Conservation (phyloP, 2,329 filamentous ascomycete species). For the Fusarium sp. region DNA sequence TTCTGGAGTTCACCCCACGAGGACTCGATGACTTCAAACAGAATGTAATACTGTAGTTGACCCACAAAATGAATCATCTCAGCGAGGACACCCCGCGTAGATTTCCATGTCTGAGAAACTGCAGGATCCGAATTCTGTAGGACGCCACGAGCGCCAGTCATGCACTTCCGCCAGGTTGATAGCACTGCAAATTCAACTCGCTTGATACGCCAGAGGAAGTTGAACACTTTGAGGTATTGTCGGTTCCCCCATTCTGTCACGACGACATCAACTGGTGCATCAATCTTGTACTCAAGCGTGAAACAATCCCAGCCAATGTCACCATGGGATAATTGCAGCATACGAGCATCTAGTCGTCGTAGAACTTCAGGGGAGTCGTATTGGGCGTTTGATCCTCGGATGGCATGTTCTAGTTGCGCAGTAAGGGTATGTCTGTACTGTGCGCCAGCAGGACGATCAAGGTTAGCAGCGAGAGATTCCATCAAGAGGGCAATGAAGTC, state of each 20-base stretch:
- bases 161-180: constrained; percentile 92
- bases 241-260: constrained; percentile 95
- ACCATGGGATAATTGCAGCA: constrained; percentile 95
- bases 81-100: constrained; percentile 85
- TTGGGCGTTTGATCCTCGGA: constrained; percentile 96
- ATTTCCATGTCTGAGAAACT: constrained; percentile 87
- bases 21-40: constrained; percentile 97
- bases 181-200: constrained; percentile 94
- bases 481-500: constrained; percentile 98
- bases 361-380: constrained; percentile 94
- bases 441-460: constrained; percentile 94
- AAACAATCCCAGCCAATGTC: constrained; percentile 99
- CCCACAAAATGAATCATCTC: constrained; percentile 99
- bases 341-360: constrained; percentile 91
- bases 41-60: constrained; percentile 97
- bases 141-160: constrained; percentile 94
- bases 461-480: constrained; percentile 92
- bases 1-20: constrained; percentile 92
- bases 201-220: constrained; percentile 98
- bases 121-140: constrained; percentile 77
- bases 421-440: constrained; percentile 97
- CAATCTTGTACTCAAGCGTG: constrained; percentile 98
- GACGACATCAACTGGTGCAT: constrained; percentile 94
- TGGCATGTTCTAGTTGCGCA: constrained; percentile 97
- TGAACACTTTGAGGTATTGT: constrained; percentile 98